Evolutionary conservation across 176 grass and related monocot species (phyloP), one percentile per base, ranked within the genome.

Genomic region (Avena insularis): DNA sequence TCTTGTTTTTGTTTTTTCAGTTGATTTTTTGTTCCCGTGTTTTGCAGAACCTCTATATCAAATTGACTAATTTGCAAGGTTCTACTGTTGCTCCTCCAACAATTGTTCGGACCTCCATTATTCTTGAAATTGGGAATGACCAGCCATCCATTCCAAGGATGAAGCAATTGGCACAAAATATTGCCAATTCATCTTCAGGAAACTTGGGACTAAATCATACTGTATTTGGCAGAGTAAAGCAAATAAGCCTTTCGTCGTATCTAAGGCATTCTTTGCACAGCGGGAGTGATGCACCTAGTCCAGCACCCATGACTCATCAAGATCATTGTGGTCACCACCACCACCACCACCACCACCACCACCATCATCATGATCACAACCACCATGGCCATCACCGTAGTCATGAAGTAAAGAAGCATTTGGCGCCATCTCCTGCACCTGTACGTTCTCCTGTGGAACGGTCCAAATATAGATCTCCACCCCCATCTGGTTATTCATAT

Each of bases 171-270:
- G 93, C 93, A 33, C 83, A 95, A 75, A 94, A 82, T 38, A 93
- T 95, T 77, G 47, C 83, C 68, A 92, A 92, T 92, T 98, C 96
- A 35, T 98, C 96, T 83, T 93, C 86, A 77, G 90, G 74, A 83
- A 98, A 98, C 70, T 81, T 98, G 35, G 91, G 96, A 75, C 60
- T 98, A 43, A 98, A 98, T 68, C 86, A 95, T 50, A 95, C 88
- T 56, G 80, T 95, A 68, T 98, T 98, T 89, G 96, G 93, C 43
- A 88, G 64, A 90, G 96, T 98, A 87, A 95, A 98, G 80, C 93
- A 94, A 88, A 88, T 92, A 78, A 94, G 84, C 55, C 90, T 98
- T 33, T 98, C 91, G 1, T 95, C 93, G 7, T 92, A 92, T 89
- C 91, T 98, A 79, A 89, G 48, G 29, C 88, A 95, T 90, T 98